Evolutionary conservation across 73 alveolate genomes (phyloP).

Genomic region (Tetrahymena elliotti): DNA sequence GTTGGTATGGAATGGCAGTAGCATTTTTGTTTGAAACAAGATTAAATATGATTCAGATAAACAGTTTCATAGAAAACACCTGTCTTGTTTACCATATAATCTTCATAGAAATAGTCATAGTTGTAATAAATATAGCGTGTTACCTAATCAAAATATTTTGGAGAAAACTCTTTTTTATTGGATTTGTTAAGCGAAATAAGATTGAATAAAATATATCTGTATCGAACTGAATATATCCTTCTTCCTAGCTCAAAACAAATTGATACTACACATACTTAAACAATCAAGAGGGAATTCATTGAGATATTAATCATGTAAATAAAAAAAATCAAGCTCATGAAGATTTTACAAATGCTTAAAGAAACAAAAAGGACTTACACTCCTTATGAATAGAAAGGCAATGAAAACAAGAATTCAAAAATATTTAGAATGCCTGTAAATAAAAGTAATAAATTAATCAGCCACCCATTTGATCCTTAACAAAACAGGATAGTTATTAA

Average conservation of each 20-base stretch:
- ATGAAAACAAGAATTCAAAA: background rate
- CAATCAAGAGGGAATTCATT: background rate
- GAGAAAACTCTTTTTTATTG: background rate
- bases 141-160: background rate
- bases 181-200: background rate
- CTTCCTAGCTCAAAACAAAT: background rate
- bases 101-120: background rate
- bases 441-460: background rate
- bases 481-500: background rate
- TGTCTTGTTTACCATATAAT: background rate
- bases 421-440: background rate
- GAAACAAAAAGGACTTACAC: background rate
- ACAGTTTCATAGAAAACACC: background rate
- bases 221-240: background rate
- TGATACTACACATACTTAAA: background rate
- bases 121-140: background rate
- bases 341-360: background rate
- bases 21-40: background rate
- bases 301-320: background rate
- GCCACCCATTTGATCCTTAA: background rate
- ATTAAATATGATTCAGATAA: background rate
- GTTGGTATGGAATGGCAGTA: background rate
- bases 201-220: background rate
- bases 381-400: background rate
- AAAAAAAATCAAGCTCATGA: background rate